These are phyloP conservation scores for Eimeria sp. DNA, from an alignment of 169 alveolate species.

Conservation along the genomic window DNA sequence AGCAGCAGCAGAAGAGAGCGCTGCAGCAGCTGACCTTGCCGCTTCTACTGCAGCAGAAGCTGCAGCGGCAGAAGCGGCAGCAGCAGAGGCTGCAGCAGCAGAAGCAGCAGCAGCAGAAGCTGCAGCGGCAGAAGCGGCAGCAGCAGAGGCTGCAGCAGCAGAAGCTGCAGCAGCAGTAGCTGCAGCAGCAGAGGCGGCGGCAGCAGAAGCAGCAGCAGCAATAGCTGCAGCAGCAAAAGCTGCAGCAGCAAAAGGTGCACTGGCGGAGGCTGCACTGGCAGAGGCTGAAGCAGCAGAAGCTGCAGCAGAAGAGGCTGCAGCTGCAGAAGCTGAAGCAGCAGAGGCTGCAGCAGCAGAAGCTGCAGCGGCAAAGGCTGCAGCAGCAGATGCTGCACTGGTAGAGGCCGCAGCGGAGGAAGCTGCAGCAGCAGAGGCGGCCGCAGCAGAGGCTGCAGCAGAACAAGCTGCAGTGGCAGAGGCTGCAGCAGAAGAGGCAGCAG, in stretches of 20 bases:
- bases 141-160: neutral
- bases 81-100: neutral
- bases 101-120: constrained; percentile 37
- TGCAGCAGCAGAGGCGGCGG: constrained; percentile 11
- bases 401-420: neutral
- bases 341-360: neutral
- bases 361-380: neutral
- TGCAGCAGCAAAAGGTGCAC: constrained; percentile 25
- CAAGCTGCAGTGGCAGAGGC: neutral
- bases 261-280: constrained; percentile 25
- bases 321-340: constrained; percentile 18
- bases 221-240: constrained; percentile 34
- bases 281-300: neutral
- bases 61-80: neutral
- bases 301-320: constrained; percentile 16
- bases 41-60: neutral
- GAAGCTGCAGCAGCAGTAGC: constrained; percentile 28
- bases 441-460: neutral
- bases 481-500: constrained; percentile 16
- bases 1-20: constrained; percentile 24
- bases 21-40: constrained; percentile 39
- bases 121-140: neutral
- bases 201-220: constrained; percentile 17
- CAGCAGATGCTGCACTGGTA: neutral
- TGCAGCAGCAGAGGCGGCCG: neutral